Evolutionary conservation across 257 asterid genomes (phyloP).

Genomic region (Scutellaria barbata): DNA sequence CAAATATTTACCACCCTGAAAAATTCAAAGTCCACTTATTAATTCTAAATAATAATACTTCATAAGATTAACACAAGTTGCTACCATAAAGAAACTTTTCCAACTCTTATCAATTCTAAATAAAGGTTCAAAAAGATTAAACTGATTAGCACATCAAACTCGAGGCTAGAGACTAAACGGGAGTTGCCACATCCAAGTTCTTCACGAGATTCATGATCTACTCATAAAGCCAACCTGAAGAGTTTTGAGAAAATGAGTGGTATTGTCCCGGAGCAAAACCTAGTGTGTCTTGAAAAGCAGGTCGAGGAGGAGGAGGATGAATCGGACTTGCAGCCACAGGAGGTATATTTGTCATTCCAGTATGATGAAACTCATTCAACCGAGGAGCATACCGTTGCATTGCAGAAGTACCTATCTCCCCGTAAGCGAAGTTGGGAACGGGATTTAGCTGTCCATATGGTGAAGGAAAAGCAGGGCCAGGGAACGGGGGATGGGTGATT

Average conservation of each 20-base stretch:
- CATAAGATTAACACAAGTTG: too few relatives aligned
- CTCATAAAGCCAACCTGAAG: conserved; percentile 80
- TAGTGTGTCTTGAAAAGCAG: conserved; percentile 35
- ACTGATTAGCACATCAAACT: neutral
- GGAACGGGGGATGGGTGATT: conserved; percentile 7
- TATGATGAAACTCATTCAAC: conserved; percentile 50
- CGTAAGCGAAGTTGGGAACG: conserved; percentile 31
- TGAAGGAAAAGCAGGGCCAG: neutral
- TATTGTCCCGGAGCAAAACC: conserved; percentile 64
- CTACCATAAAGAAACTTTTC: too few relatives aligned
- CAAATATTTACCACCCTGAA: too few relatives aligned
- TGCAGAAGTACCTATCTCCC: conserved; percentile 42
- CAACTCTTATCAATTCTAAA: too few relatives aligned
- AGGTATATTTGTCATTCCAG: conserved; percentile 34
- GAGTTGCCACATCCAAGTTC: neutral
- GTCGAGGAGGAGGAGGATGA: conserved; percentile 37
- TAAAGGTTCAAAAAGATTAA: too few relatives aligned
- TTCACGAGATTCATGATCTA: conserved; percentile 27
- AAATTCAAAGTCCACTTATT: too few relatives aligned
- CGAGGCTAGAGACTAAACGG: neutral
- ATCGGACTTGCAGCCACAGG: conserved; percentile 30
- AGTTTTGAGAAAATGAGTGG: conserved; percentile 41
- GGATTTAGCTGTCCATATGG: neutral
- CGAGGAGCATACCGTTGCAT: conserved; percentile 62
- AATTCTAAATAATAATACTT: too few relatives aligned